Evolutionary conservation across 495 filamentous ascomycete species (phyloP), one percentile per base, ranked within the genome.

Genomic region (Cercophora sp.): DNA sequence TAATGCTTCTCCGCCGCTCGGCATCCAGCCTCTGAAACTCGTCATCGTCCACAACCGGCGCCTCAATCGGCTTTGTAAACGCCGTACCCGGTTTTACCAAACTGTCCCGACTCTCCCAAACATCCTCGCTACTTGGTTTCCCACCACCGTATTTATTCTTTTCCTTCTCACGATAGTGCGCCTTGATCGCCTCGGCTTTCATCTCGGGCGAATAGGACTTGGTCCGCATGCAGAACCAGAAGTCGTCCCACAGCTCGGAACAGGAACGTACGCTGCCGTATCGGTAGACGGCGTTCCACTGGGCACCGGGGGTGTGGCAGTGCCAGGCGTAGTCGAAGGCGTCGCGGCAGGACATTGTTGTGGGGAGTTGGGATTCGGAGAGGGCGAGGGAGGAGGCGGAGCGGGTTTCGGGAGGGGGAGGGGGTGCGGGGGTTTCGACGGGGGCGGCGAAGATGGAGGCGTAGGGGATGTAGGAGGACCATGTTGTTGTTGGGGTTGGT

Each of bases 141-240:
- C 67, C 72, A 8, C 79, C 84, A 74, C 78, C 82, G 66, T 90
- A 90, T 69, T 88, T 88, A 59, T 71, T 77, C 45, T 82, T 83
- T 70, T 86, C 88, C 69, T 84, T 78, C 50, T 23, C 40, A 51
- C 77, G 76, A 67, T 94, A 90, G 66, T 85, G 80, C 34, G 81
- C 85, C 53, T 75, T 70, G 44, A 98, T 80, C 54, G 76, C 77
- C 48, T 72, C 75, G 56, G 74, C 78, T 56, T 76, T 75, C 58
- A 75, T 56, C 27, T 77, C 66, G 1, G 76, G 72, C 4, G 68
- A 35, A 65, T 77, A 68, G 35, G 65, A 58, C 70, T 81, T 79
- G n/a, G 83, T 84, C 50, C 86, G 84, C 89, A 98, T 95, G 75
- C 93, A 98, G 70, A 96, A 87, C 83, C 92, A 89, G 73, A 93